phyloP scores from a whole-genome alignment of 805 yeast species.

The Ogataea neopini region DNA sequence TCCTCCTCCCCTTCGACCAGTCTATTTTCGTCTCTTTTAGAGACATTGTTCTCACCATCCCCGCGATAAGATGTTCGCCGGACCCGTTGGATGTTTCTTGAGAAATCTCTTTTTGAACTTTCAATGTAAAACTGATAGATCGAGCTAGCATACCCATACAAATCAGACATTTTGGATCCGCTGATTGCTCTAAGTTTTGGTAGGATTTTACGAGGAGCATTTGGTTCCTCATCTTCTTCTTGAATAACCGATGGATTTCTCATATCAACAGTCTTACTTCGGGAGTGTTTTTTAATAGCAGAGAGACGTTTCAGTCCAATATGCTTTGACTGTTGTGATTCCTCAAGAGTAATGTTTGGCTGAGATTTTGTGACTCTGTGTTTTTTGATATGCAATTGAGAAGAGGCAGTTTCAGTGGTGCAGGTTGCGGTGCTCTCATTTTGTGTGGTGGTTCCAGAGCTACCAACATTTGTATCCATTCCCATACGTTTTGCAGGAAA shows the following conservation, averaged over 20 bases:
- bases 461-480: no score
- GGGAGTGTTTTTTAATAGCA: neutral
- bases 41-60: neutral
- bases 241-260: neutral
- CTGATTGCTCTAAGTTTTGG: constrained; percentile 1
- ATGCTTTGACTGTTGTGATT: neutral
- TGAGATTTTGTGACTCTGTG: neutral
- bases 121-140: constrained; percentile 11
- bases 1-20: no score
- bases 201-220: neutral
- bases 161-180: neutral
- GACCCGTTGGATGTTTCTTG: neutral
- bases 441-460: no score
- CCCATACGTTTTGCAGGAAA: neutral
- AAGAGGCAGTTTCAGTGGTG: no score
- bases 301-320: constrained; percentile 3
- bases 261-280: neutral
- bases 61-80: neutral
- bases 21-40: neutral
- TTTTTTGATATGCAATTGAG: neutral
- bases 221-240: neutral
- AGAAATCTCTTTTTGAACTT: constrained; percentile 6
- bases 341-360: neutral
- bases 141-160: constrained; percentile 4
- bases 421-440: no score